Evolutionary conservation across 179 eudicot species (phyloP).

Genomic region (Spinacia oleracea): DNA sequence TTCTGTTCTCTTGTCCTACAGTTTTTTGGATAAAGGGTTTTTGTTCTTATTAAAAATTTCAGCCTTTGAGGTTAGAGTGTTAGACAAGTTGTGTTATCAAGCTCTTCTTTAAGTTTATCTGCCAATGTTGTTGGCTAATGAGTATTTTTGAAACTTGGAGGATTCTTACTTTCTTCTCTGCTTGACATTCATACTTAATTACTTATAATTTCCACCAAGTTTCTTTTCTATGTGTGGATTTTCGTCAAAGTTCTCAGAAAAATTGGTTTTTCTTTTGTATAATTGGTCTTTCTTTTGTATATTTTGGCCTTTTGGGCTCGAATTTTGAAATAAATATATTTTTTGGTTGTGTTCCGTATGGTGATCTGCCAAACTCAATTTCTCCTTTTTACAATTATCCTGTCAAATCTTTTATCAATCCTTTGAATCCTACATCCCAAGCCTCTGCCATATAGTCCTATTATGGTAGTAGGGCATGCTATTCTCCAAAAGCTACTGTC

Average conservation of each 20-base stretch:
- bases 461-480: background rate
- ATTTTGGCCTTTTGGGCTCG: background rate
- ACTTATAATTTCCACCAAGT: background rate
- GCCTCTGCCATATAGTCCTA: conserved; percentile 3
- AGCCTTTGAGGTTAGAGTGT: background rate
- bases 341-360: background rate
- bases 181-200: background rate
- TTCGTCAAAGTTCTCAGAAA: background rate
- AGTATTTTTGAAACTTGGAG: background rate
- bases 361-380: background rate
- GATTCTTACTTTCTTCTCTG: background rate
- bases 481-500: too few relatives aligned
- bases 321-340: background rate
- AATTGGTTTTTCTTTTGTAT: too few relatives aligned
- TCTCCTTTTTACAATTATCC: background rate
- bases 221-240: background rate
- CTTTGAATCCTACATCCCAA: background rate
- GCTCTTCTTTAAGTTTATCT: background rate
- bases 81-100: background rate
- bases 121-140: background rate
- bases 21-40: background rate
- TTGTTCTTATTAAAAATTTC: background rate
- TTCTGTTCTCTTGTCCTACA: background rate
- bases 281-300: too few relatives aligned
- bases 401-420: background rate